Base-by-base conservation (phyloP, 192 early-diverging fungal genomes). In the Chytriomyces sp. region DNA sequence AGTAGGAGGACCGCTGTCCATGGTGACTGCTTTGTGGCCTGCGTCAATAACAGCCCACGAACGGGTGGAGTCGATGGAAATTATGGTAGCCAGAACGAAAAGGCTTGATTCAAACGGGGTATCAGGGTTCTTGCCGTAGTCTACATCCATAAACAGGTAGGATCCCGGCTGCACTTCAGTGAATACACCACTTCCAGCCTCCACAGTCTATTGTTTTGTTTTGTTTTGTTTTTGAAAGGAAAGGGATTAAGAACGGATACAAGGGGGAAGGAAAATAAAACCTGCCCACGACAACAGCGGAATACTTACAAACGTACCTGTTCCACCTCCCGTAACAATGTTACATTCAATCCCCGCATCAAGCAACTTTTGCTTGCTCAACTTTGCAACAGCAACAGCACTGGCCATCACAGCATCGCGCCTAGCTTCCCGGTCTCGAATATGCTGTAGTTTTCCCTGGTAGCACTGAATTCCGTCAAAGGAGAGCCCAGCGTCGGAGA, bases 381-480 rank as follows among this genome's bases (percentile, higher is more conserved):
- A 1, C 16, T 20, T 13, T 57, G 53, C 53, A 1, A 57, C 20
- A 13, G 53, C 53, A 13, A 57, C 53, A 57, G 53, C 53, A 13
- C 16, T n/a, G 53, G 13, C 20, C 16, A n/a, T 57, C 3, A 57
- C 53, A 20, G 16, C 16, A 57, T 57, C 53, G 53, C 53, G 53
- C 20, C 53, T 13, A n/a, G 13, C 53, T 3, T 13, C 53, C 53
- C 16, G 16, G 53, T 57, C 53, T 20, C 53, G 0, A 20, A 57
- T 20, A 5, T 57, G 53, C 53, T 57, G 53, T 5, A 57, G 53
- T 20, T n/a, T 57, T 57, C 53, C 53, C 53, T 57, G 53, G 53
- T 57, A 57, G 53, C 53, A 57, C 53, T 57, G 53, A 20, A 57
- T 57, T 13, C 53, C 53, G 53, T 57, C 53, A 20, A 57, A 57